phyloP scores from a whole-genome alignment of 1,139 yeast species.

The Hemisphaericaspora subhashii region DNA sequence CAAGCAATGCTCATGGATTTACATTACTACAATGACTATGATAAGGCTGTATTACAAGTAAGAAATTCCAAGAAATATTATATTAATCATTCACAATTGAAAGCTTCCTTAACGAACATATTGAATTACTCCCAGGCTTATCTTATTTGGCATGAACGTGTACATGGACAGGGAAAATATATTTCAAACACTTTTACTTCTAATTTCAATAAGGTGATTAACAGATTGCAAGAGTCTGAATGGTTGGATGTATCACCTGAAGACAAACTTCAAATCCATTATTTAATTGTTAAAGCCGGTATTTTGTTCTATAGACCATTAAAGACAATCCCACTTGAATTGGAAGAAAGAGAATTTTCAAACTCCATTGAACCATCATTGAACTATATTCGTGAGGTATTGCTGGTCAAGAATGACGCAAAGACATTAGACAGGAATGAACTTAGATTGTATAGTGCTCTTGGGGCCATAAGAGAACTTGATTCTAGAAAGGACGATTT shows the following conservation, averaged over 20 bases:
- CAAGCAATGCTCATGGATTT: conserved; percentile 35
- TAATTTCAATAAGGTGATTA: conserved; percentile 19
- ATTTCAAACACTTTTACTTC: conserved; percentile 7
- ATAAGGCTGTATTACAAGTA: conserved; percentile 20
- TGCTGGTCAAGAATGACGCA: neutral
- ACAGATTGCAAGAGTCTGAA: conserved; percentile 23
- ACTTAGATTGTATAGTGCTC: neutral
- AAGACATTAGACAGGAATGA: neutral
- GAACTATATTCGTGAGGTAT: neutral
- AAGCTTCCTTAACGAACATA: conserved; percentile 10
- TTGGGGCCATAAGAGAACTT: neutral
- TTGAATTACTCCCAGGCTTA: conserved; percentile 2
- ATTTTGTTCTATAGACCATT: conserved; percentile 32
- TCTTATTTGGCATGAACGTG: conserved; percentile 3
- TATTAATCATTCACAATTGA: conserved; percentile 5
- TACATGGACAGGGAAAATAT: conserved; percentile 1
- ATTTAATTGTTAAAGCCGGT: conserved; percentile 29
- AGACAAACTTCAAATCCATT: conserved; percentile 22
- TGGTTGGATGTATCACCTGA: conserved; percentile 25
- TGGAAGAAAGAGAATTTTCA: conserved; percentile 1
- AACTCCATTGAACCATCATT: neutral
- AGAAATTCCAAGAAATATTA: neutral
- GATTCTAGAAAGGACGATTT: neutral
- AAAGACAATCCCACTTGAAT: neutral
- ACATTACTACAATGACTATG: conserved; percentile 35